Conservation (phyloP, 352 stramenopile species). For the Achlya hypogyna region DNA sequence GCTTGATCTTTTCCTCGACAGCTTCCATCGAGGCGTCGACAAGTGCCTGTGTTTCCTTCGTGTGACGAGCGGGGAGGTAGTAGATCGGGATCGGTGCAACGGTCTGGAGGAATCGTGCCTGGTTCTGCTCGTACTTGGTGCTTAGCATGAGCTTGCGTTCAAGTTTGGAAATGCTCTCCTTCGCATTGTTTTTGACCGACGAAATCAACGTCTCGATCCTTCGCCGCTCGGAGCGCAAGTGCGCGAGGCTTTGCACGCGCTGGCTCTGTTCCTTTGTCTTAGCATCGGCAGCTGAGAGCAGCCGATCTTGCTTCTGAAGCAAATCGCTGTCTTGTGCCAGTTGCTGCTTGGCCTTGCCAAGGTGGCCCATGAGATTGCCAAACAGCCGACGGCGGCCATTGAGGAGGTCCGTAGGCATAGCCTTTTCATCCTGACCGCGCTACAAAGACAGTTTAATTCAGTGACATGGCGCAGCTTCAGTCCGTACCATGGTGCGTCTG, state of each 20-base stretch:
- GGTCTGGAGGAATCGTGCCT: constrained; percentile 59
- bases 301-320: constrained; percentile 60
- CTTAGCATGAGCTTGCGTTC: constrained; percentile 57
- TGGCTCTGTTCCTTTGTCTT: constrained; percentile 62
- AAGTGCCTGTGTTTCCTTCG: constrained; percentile 66
- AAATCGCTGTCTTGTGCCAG: constrained; percentile 69
- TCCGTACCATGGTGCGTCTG: not conserved
- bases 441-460: not conserved
- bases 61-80: constrained; percentile 63
- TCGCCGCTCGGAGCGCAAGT: constrained; percentile 27
- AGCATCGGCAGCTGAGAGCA: constrained; percentile 50
- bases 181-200: constrained; percentile 38
- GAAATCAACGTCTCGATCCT: constrained; percentile 40
- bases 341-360: constrained; percentile 67
- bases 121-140: constrained; percentile 30
- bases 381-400: constrained; percentile 67
- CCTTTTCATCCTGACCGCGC: not conserved
- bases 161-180: constrained; percentile 38
- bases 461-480: not conserved
- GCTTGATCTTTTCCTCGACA: constrained; percentile 49
- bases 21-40: constrained; percentile 59
- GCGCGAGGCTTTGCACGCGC: constrained; percentile 34
- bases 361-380: constrained; percentile 66
- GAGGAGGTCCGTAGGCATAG: constrained; percentile 6
- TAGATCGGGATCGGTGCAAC: constrained; percentile 58